A percentile compares a stretch with the other conserved stretches of the same genome.
Evolutionary conservation across 75 land plant species (phyloP).

Genomic region (Cryptomeria japonica): DNA sequence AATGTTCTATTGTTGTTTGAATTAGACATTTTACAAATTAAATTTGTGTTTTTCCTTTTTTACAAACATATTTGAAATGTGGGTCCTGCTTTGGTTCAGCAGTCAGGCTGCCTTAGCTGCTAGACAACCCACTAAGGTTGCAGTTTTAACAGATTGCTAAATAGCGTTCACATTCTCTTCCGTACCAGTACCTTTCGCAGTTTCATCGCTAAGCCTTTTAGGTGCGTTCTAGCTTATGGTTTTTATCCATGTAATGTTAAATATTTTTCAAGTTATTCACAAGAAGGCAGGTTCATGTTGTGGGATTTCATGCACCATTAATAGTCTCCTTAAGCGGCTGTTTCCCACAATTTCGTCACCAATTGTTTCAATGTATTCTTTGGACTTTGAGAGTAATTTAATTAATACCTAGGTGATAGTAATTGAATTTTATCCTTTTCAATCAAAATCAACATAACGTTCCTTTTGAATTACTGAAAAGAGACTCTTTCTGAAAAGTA

Average conservation of each 20-base stretch:
- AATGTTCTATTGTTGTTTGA: background rate
- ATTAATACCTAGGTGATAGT: too few relatives aligned
- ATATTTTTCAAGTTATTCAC: background rate
- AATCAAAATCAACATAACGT: too few relatives aligned
- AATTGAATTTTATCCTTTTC: too few relatives aligned
- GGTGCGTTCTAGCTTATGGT: background rate
- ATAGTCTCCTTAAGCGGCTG: background rate
- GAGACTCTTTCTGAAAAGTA: too few relatives aligned
- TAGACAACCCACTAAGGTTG: background rate
- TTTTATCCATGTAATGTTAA: background rate
- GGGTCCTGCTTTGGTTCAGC: background rate
- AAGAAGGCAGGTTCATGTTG: background rate
- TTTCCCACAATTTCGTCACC: background rate
- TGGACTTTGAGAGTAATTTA: too few relatives aligned
- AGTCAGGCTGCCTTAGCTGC: background rate
- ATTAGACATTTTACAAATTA: background rate
- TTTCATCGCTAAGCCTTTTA: background rate
- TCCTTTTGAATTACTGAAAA: too few relatives aligned
- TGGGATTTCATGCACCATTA: background rate
- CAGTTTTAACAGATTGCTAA: background rate
- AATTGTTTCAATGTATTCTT: background rate
- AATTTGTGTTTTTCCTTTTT: background rate
- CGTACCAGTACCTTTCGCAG: background rate
- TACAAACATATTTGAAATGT: background rate
- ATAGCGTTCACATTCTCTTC: background rate